phyloP scores from a whole-genome alignment of 228 moss, liverwort and hornwort genomes.

The Sphagnum magellanicum region DNA sequence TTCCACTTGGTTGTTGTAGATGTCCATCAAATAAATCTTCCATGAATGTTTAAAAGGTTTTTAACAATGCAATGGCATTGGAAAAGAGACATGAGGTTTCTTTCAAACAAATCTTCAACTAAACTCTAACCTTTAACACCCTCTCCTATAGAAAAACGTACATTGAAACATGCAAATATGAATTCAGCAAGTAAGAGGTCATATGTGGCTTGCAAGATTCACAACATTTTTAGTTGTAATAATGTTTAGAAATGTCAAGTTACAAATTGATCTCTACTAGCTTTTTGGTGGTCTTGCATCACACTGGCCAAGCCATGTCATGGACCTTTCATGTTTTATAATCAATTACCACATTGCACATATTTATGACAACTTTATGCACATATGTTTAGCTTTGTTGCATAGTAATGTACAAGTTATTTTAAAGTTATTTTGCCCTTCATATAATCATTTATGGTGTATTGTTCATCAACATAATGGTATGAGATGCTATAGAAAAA shows the following conservation, averaged over 20 bases:
- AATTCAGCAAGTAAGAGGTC: slow-evolving; percentile 55
- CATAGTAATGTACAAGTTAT: no score
- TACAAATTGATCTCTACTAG: background rate
- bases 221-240: slow-evolving; percentile 44
- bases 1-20: no score
- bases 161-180: slow-evolving; percentile 60
- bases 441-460: no score
- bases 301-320: background rate
- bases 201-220: slow-evolving; percentile 59
- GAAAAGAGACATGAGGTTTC: slow-evolving; percentile 74
- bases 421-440: no score
- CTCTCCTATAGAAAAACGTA: slow-evolving; percentile 80
- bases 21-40: no score
- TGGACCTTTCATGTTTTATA: no score
- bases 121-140: slow-evolving; percentile 60
- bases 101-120: slow-evolving; percentile 79
- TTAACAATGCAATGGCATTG: slow-evolving; percentile 41
- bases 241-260: slow-evolving; percentile 60
- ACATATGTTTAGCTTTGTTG: no score
- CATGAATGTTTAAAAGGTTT: slow-evolving; percentile 34
- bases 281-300: background rate
- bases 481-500: slow-evolving; percentile 74
- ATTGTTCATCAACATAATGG: slow-evolving; percentile 39
- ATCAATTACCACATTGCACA: no score
- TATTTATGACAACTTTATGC: no score